Percentiles rank a stretch among this genome's conserved stretches.
Conservation (phyloP, 1,284 basidiomycete species). For the Gomphus bonarii region DNA sequence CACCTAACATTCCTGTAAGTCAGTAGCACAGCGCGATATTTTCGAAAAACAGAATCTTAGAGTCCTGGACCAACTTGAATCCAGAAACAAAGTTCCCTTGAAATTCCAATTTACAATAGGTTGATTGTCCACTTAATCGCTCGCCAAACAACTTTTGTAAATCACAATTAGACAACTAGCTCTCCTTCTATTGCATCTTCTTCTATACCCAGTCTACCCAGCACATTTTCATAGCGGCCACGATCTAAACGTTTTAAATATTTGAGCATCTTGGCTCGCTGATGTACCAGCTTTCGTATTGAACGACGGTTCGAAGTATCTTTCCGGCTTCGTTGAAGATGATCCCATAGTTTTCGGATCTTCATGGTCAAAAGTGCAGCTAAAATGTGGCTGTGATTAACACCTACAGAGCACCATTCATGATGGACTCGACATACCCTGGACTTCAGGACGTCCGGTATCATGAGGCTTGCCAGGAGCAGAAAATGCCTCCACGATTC, state of each 20-base stretch:
- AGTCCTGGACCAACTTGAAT: too few species aligned
- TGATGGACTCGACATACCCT: conserved; percentile 49
- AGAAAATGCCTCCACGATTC: conserved; percentile 78
- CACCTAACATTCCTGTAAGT: too few species aligned
- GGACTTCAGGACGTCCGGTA: conserved; percentile 78
- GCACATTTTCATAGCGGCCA: conserved; percentile 63
- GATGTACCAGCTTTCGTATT: conserved; percentile 68
- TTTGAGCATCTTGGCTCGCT: conserved; percentile 74
- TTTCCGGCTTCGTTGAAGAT: conserved; percentile 58
- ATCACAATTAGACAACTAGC: conserved; percentile 40
- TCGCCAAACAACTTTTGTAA: not conserved
- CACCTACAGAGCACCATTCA: conserved; percentile 4
- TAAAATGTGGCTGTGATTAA: conserved; percentile 22
- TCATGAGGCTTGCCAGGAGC: conserved; percentile 50
- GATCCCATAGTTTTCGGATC: conserved; percentile 76
- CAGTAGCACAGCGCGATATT: too few species aligned
- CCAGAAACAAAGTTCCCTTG: not conserved
- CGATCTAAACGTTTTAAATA: conserved; percentile 66
- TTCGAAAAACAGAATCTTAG: too few species aligned
- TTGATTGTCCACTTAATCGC: not conserved
- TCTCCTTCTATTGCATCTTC: conserved; percentile 83
- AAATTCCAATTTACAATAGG: not conserved
- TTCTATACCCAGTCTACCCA: conserved; percentile 72
- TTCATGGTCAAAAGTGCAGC: conserved; percentile 81
- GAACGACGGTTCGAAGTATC: conserved; percentile 74